A percentile compares a stretch with the other conserved stretches of the same genome.
These are phyloP conservation scores for Blastocystis sp. DNA, from an alignment of 352 stramenopile genomes.

Conservation along the genomic window DNA sequence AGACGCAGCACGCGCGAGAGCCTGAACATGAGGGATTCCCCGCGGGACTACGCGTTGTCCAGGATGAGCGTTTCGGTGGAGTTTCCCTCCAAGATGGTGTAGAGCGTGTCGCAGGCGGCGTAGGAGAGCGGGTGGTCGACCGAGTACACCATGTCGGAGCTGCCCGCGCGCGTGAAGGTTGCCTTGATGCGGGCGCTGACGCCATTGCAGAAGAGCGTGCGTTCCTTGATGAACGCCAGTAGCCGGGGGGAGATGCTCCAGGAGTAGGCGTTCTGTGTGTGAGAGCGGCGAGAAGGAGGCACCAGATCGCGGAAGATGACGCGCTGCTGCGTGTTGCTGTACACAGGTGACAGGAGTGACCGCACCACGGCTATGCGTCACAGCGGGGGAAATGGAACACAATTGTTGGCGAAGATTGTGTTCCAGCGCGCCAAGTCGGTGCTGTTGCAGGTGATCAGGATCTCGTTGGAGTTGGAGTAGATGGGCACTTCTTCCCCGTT, in stretches of 20 bases:
- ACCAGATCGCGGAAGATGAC: conserved; percentile 54
- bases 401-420: conserved; percentile 17
- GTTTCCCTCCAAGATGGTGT: background rate
- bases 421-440: conserved; percentile 30
- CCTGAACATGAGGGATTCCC: background rate
- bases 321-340: conserved; percentile 51
- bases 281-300: background rate
- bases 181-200: background rate
- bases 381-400: background rate
- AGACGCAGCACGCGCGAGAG: conserved; percentile 37
- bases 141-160: background rate
- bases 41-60: background rate
- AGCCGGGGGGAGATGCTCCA: conserved; percentile 40
- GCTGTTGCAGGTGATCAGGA: conserved; percentile 33
- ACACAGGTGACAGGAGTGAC: conserved; percentile 40
- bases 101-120: background rate
- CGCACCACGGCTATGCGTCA: background rate
- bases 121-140: background rate
- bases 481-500: conserved; percentile 24
- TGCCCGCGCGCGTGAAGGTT: background rate
- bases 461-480: conserved; percentile 39
- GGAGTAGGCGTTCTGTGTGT: conserved; percentile 20
- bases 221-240: conserved; percentile 13
- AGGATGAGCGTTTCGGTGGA: background rate
- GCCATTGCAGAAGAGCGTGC: background rate